These are phyloP conservation scores for Amauroascus verrucosus DNA, from an alignment of 2,329 filamentous ascomycete genomes.

Conservation along the genomic window DNA sequence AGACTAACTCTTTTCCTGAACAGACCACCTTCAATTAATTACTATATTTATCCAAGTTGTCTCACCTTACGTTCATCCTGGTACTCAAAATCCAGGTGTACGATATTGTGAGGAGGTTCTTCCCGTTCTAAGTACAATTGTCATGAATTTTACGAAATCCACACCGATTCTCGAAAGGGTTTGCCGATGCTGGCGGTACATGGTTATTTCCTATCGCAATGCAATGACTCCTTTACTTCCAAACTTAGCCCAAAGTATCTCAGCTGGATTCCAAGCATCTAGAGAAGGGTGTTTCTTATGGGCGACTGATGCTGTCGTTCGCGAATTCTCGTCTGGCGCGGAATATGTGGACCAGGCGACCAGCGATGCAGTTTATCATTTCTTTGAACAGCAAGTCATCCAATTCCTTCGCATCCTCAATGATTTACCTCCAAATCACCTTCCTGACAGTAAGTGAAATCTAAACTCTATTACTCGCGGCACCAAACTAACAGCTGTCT, in stretches of 20 bases:
- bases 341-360: conserved; percentile 75
- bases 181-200: conserved; percentile 90
- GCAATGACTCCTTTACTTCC: conserved; percentile 78
- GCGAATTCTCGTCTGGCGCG: conserved; percentile 86
- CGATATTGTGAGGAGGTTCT: conserved; percentile 95
- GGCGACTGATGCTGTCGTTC: conserved; percentile 88
- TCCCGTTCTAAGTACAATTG: conserved; percentile 71
- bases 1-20: conserved; percentile 12
- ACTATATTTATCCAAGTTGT: conserved; percentile 77
- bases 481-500: background rate
- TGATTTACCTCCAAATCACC: conserved; percentile 64
- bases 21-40: conserved; percentile 81
- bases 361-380: conserved; percentile 78
- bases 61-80: conserved; percentile 61
- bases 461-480: conserved; percentile 12
- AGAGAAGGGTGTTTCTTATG: conserved; percentile 96
- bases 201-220: conserved; percentile 90
- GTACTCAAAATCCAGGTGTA: conserved; percentile 75
- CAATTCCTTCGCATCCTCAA: conserved; percentile 84
- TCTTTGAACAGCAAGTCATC: conserved; percentile 88
- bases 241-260: conserved; percentile 77
- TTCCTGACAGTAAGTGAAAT: conserved; percentile 53
- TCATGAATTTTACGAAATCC: conserved; percentile 78
- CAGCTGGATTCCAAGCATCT: conserved; percentile 71
- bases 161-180: conserved; percentile 85